Evolutionary conservation across 768 basidiomycete genomes (phyloP).

Genomic region (Amanita phalloides): DNA sequence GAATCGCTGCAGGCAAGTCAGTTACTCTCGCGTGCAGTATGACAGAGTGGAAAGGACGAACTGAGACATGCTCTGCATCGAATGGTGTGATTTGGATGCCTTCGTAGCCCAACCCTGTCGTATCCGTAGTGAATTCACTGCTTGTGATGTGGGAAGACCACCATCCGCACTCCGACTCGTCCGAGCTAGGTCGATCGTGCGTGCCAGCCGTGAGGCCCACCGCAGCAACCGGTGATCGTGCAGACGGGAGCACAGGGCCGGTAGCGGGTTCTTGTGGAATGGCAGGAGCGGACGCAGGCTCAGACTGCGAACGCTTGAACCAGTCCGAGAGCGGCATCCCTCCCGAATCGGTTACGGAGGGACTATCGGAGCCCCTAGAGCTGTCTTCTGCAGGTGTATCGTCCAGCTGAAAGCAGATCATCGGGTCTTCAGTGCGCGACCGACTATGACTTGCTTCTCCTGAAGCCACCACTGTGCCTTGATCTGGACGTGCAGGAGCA

Average conservation of each 20-base stretch:
- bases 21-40: not conserved
- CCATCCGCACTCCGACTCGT: constrained; percentile 1
- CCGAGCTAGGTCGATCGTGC: not conserved
- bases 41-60: not conserved
- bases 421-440: not conserved
- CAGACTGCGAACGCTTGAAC: constrained; percentile 57
- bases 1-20: constrained; percentile 1
- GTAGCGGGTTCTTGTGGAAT: not conserved
- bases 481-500: not conserved
- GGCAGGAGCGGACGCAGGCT: constrained; percentile 25
- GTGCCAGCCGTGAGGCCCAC: not conserved
- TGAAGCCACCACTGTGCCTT: not conserved
- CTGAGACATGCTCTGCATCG: not conserved
- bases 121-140: not conserved
- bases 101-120: not conserved
- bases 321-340: constrained; percentile 45
- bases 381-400: not conserved
- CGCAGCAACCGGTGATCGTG: not conserved
- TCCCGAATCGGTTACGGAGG: not conserved
- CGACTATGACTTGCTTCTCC: not conserved
- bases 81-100: not conserved
- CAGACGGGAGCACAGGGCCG: not conserved
- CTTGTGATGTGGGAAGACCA: not conserved
- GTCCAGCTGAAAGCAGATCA: not conserved
- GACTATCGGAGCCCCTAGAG: not conserved